Evolutionary conservation across 768 basidiomycete genomes (phyloP), one percentile per base, ranked within the genome.

Genomic region (Lactarius trivialis): DNA sequence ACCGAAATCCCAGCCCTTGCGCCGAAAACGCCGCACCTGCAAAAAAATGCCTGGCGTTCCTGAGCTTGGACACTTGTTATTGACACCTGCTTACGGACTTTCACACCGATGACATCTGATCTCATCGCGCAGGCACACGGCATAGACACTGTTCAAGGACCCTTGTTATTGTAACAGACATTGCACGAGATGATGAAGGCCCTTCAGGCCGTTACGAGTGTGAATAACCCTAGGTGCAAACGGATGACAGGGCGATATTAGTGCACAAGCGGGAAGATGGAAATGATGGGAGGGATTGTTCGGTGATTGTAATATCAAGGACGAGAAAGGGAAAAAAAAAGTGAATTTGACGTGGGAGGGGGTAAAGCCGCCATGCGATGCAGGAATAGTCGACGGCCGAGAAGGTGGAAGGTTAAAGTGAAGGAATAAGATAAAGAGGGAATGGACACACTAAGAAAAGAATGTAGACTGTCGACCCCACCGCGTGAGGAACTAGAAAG

Each of bases 371-470:
- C 66, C 71, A 69, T 69, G 73, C 65, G 68, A 74, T 73, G 71
- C 65, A 72, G 70, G 60, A 70, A 69, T 67, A 70, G 71, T 71
- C 76, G 71, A 75, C 73, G 74, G 70, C 68, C 71, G 68, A 65
- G 67, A 70, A 71, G 65, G 67, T 69, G 61, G 67, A 71, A 78
- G 76, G 77, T 77, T 81, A 78, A 75, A 79, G 85, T 89, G 86
- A 88, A 79, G 83, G 81, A 89, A 89, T 89, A 89, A 90, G 79
- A 82, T 85, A 85, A 82, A 84, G 79, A 83, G 76, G 78, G 82
- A 81, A 78, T 79, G 80, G 75, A 70, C 73, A 72, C 70, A 74
- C 70, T 68, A 71, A 72, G 70, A 70, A 72, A 72, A 72, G 77
- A 76, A 71, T 73, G 75, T 74, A 77, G 74, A 77, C 75, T 82